Base-by-base conservation (phyloP, 2,329 filamentous ascomycete species). In the Fusarium tupiense region DNA sequence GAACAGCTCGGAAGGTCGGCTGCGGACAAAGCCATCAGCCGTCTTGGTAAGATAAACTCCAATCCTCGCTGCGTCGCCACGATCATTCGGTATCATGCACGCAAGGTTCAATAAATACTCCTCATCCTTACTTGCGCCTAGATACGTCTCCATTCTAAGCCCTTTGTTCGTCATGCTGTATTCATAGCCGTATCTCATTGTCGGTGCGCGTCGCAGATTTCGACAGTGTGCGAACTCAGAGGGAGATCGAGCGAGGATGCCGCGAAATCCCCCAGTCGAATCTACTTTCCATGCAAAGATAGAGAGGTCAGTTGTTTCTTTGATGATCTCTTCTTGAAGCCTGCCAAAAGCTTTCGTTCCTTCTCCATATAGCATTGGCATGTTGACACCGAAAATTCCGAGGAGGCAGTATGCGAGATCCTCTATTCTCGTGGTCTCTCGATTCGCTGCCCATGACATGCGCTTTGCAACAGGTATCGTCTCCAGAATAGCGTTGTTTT, bases 361-460 rank as follows among this genome's bases (percentile, higher is more conserved):
- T 31, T 71, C 69, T 4, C 69, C 69, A 4, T 72, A 72, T 0
- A 72, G 22, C 26, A 72, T 33, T 5, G 67, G 69, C 69, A 72
- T 72, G 7, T 67, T 56, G 17, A 72, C 64, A 11, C 41, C 37
- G 3, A 70, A 72, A 1, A 72, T 59, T 5, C 67, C 69, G 1
- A 72, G 47, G 0, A 72, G 38, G 3, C 57, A 72, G 17, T 72
- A 72, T 5, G 69, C 67, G 9, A 59, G 41, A 35, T 72, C 69
- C 8, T 72, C 69, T 0, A 44, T 6, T 6, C 69, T 64, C 1
- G 52, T 62, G 4, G 67, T 71, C 13, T 52, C 11, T 5, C 68
- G 54, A 4, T 26, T n/a, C 4, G 68, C 68, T 12, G 67, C 67
- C 68, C 68, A 71, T 1, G 68, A 71, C 33, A 71, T 47, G 11